These are phyloP conservation scores for Geotrichum citri-aurantii DNA, from an alignment of 1,139 yeast species.

Conservation along the genomic window DNA sequence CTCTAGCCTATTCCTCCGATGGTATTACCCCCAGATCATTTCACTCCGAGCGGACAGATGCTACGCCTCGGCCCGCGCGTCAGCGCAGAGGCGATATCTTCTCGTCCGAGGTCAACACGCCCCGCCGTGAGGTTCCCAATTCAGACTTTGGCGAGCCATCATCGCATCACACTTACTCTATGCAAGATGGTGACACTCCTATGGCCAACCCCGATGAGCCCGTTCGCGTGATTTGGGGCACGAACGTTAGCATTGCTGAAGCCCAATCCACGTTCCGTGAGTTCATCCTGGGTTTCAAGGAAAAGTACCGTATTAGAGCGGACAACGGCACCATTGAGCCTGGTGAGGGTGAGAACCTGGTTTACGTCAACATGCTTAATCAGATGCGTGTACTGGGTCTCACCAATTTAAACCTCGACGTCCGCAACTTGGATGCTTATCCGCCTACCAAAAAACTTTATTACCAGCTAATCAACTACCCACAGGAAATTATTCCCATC, in stretches of 20 bases:
- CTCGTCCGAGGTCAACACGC: slow-evolving; percentile 10
- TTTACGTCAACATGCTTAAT: slow-evolving; percentile 67
- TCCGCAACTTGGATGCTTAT: slow-evolving; percentile 69
- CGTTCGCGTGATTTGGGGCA: slow-evolving; percentile 95
- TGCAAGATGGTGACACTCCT: slow-evolving; percentile 13
- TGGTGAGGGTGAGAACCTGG: slow-evolving; percentile 64
- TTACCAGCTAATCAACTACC: slow-evolving; percentile 82
- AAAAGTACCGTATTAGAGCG: slow-evolving; percentile 60
- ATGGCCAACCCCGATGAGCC: slow-evolving; percentile 48
- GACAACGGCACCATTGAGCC: slow-evolving; percentile 47
- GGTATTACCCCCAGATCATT: not conserved
- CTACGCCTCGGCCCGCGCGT: slow-evolving; percentile 1
- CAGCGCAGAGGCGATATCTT: slow-evolving; percentile 13
- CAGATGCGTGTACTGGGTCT: slow-evolving; percentile 74
- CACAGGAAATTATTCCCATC: slow-evolving; percentile 94
- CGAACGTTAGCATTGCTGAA: slow-evolving; percentile 89
- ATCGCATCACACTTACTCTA: slow-evolving; percentile 5
- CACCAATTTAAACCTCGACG: slow-evolving; percentile 79
- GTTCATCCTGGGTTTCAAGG: slow-evolving; percentile 77
- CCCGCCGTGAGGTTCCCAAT: slow-evolving; percentile 10
- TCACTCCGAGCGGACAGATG: slow-evolving; percentile 2
- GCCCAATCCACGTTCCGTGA: slow-evolving; percentile 73
- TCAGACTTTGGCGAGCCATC: not conserved
- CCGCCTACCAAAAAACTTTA: slow-evolving; percentile 73
- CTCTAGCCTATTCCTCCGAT: slow-evolving; percentile 13